These are phyloP conservation scores for Iris pallida DNA, from an alignment of 116 monocot genomes.

Conservation along the genomic window DNA sequence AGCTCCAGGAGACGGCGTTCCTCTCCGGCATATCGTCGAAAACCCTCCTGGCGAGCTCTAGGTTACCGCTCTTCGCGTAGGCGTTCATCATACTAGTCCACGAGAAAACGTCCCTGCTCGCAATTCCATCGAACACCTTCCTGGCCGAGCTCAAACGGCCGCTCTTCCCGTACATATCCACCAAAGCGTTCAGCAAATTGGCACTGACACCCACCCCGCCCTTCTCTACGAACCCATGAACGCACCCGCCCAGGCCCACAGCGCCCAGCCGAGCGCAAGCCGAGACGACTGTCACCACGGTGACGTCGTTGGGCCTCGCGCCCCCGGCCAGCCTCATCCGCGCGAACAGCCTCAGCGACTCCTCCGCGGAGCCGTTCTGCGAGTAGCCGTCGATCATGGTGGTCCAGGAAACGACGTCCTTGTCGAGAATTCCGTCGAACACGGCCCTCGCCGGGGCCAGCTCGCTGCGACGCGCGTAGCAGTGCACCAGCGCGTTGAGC, in stretches of 20 bases:
- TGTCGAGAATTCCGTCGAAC: slow-evolving; percentile 41
- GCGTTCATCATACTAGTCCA: slow-evolving; percentile 60
- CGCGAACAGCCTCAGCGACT: slow-evolving; percentile 31
- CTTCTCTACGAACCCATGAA: slow-evolving; percentile 33
- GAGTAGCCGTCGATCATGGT: slow-evolving; percentile 61
- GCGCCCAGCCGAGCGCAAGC: slow-evolving; percentile 38
- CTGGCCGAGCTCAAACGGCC: slow-evolving; percentile 36
- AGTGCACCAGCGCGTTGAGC: slow-evolving; percentile 46
- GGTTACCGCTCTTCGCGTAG: slow-evolving; percentile 40
- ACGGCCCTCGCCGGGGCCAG: slow-evolving; percentile 24
- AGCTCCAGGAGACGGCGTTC: slow-evolving; percentile 66
- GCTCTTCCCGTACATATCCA: slow-evolving; percentile 61
- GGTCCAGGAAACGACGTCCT: slow-evolving; percentile 74
- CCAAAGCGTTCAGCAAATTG: slow-evolving; percentile 48
- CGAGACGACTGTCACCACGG: slow-evolving; percentile 52
- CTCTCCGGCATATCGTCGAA: slow-evolving; percentile 55
- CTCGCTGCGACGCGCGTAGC: slow-evolving; percentile 25
- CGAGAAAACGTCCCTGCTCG: slow-evolving; percentile 44
- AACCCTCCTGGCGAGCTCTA: slow-evolving; percentile 37
- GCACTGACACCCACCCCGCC: slow-evolving; percentile 10
- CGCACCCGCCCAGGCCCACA: slow-evolving; percentile 27
- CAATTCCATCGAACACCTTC: slow-evolving; percentile 34
- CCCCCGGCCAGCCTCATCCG: slow-evolving; percentile 18
- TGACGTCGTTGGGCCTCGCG: slow-evolving; percentile 44
- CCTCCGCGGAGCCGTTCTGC: slow-evolving; percentile 13